Base-by-base conservation (phyloP, 345 rosid genomes). In the Moricandia moricandioides region DNA sequence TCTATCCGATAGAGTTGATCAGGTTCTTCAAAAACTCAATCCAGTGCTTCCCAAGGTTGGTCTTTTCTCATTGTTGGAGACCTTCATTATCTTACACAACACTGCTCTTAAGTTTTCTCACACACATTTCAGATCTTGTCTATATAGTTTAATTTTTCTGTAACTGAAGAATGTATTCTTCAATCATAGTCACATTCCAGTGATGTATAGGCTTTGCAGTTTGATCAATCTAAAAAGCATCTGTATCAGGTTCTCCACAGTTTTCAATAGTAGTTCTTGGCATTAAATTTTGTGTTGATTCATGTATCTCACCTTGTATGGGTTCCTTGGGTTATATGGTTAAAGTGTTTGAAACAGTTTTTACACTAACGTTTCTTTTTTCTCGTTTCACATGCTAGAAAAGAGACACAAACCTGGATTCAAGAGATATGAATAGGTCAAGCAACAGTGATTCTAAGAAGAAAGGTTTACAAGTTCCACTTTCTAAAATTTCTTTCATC, bases 1-100 rank as follows among this genome's bases (percentile, higher is more conserved):
- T 75, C 80, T 69, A 63, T 72, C 85, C 0, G 76, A 62, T 65
- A 87, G 82, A 21, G 81, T 86, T 12, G 72, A 84, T 69, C 83
- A 86, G 29, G 79, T 84, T 52, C 80, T 88, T 35, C 56, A 72
- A 9, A 82, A 82, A 64, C 59, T 86, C 60, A 83, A 72, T 39
- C 92, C 89, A 55, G 80, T 81, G 9, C 76, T 87, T 78, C 74
- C 88, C 61, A 84, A 86, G 91, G 94, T 88, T 83, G 71, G 79
- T 74, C 1, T 21, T 73, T 8, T 40, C 1, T 33, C n/a, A n/a
- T n/a, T n/a, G n/a, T 35, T 67, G 40, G 1, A 6, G 1, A 21
- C 24, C 2, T 21, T 21, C 2, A 21, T 2, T 21, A 21, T 21
- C 24, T 21, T 21, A 67, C 18, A 34, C 61, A 21, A 21, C 24